Evolutionary conservation across 768 basidiomycete species (phyloP), one percentile per base, ranked within the genome.

Genomic region (Chlorophyllum brunneum): DNA sequence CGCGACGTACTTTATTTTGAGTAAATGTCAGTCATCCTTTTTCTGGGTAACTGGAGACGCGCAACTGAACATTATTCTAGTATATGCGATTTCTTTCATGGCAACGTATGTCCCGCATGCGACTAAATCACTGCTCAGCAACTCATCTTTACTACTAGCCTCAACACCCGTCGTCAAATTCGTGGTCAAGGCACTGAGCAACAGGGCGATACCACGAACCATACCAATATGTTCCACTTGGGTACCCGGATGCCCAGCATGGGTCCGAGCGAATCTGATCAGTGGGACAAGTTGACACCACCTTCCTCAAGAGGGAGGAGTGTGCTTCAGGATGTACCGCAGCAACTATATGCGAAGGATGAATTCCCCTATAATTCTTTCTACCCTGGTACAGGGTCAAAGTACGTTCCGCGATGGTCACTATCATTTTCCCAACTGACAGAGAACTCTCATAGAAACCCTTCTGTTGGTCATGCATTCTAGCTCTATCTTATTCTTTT

Each of bases 51-150:
- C 13, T 37, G 20, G 9, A 23, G 15, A 30, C 5, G 13, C 2
- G 42, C 20, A n/a, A 20, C 39, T 45, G 20, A 51, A 29, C 46
- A 37, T 23, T 38, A 29, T 47, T 16, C 53, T 50, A 83, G 82
- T 84, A n/a, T 82, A 85, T 56, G 79, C 76, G 0, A 77, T 81
- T 44, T 85, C 83, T 2, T 73, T 83, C 64, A 68, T 86, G 61
- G 82, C 84, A 33, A 81, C 84, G 81, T 83, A 60, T 46, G 79
- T 67, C 15, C 5, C 10, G 11, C 18, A 24, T n/a, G 23, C 13
- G 13, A 24, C 23, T 13, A 29, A 37, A 16, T 34, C 43, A 22
- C 20, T 22, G 27, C 42, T 13, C 38, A 31, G 9, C 16, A 24
- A 38, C 34, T 4, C 16, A 7, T 48, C 49, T 1, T 18, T 39